A percentile compares a stretch with the other conserved stretches of the same genome.
These are phyloP conservation scores for Trametopsis cervina DNA, from an alignment of 768 basidiomycete species.

Conservation along the genomic window DNA sequence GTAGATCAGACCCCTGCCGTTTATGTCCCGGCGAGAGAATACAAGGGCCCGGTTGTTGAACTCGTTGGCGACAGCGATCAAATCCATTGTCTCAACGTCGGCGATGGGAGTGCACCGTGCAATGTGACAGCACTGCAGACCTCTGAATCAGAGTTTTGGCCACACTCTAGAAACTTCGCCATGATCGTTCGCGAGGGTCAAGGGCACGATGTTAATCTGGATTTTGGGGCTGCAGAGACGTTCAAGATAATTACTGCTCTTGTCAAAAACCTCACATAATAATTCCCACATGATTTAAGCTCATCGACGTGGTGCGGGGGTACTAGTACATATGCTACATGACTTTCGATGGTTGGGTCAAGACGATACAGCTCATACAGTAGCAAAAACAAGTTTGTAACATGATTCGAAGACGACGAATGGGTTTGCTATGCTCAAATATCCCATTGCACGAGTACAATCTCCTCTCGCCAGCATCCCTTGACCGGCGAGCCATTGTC, in stretches of 20 bases:
- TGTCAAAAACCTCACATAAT: no score
- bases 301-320: no score
- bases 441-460: constrained; percentile 74
- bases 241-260: no score
- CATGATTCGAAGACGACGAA: no score
- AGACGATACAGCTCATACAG: no score
- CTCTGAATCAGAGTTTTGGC: not conserved
- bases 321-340: no score
- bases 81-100: not conserved
- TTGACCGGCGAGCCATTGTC: constrained; percentile 31
- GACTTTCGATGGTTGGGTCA: no score
- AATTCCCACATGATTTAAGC: no score
- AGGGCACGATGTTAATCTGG: no score
- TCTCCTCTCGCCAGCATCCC: constrained; percentile 65
- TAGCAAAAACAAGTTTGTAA: no score
- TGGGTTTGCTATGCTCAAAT: no score
- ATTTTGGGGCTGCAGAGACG: no score
- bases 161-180: not conserved
- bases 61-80: constrained; percentile 1
- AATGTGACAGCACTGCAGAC: not conserved
- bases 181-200: not conserved
- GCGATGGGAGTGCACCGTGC: not conserved
- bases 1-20: not conserved
- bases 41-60: constrained; percentile 1
- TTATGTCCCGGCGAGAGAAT: not conserved